A percentile compares a stretch with the other conserved stretches of the same genome.
These are phyloP conservation scores for Bromus sterilis DNA, from an alignment of 176 grass and related monocot species.

Conservation along the genomic window DNA sequence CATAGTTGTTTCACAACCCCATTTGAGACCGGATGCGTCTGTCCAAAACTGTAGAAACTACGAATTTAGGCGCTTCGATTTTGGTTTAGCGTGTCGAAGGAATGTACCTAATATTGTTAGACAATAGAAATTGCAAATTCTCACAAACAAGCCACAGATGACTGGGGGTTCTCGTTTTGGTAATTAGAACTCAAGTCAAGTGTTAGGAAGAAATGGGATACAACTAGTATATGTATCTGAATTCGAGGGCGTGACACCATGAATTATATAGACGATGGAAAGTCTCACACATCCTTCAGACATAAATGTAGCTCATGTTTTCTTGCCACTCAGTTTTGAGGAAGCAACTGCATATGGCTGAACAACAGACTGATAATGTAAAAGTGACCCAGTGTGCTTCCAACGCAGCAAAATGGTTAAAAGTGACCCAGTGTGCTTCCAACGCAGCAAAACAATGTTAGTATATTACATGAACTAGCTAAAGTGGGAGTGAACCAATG, in stretches of 20 bases:
- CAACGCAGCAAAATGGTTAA: neutral
- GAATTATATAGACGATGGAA: neutral
- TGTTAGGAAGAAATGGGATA: neutral
- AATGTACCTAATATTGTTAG: neutral
- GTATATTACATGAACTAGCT: constrained; percentile 1
- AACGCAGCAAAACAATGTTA: neutral
- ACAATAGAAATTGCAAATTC: neutral
- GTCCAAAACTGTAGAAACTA: neutral
- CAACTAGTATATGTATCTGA: neutral
- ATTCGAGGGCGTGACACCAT: neutral
- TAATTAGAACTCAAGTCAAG: neutral
- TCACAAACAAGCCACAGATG: neutral
- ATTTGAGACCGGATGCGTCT: neutral
- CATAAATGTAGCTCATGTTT: neutral
- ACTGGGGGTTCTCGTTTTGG: neutral
- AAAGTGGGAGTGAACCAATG: neutral
- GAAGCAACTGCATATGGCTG: neutral
- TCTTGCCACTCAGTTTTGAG: neutral
- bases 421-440: neutral
- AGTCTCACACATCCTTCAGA: neutral
- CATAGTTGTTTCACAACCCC: neutral
- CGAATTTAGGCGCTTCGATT: neutral
- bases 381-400: neutral
- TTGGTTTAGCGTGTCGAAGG: neutral
- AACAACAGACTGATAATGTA: neutral